Conservation (phyloP, 2,329 filamentous ascomycete species). For the Sclerotinia minor region DNA sequence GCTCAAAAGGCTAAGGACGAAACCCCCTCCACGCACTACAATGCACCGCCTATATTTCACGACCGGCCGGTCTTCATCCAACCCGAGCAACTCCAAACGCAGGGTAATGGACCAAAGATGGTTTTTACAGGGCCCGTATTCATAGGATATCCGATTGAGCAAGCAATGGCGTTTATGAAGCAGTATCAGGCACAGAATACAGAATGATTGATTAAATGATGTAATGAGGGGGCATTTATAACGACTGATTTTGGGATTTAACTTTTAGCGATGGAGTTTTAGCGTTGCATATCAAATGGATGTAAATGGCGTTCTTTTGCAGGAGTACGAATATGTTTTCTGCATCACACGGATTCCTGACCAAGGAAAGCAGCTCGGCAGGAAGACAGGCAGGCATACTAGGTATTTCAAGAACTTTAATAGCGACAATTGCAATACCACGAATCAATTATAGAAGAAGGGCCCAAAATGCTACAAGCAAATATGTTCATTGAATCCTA, state of each 20-base stretch:
- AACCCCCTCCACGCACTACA: conserved; percentile 17
- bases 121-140: conserved; percentile 93
- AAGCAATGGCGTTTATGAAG: conserved; percentile 75
- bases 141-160: conserved; percentile 83
- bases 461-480: neutral
- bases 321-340: neutral
- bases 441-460: neutral
- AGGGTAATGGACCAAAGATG: conserved; percentile 59
- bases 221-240: neutral
- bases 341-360: neutral
- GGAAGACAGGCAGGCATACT: neutral
- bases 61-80: conserved; percentile 56
- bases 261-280: conserved; percentile 18
- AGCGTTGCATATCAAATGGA: neutral
- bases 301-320: conserved; percentile 3
- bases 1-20: conserved; percentile 29
- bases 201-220: conserved; percentile 22
- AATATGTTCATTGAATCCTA: neutral
- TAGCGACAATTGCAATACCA: neutral
- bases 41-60: conserved; percentile 36
- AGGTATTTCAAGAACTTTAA: neutral
- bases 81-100: conserved; percentile 41
- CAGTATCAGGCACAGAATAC: conserved; percentile 35
- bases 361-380: neutral
- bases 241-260: neutral